Conservation (phyloP, 176 grass and related monocot genomes). For the Carex pumila region DNA sequence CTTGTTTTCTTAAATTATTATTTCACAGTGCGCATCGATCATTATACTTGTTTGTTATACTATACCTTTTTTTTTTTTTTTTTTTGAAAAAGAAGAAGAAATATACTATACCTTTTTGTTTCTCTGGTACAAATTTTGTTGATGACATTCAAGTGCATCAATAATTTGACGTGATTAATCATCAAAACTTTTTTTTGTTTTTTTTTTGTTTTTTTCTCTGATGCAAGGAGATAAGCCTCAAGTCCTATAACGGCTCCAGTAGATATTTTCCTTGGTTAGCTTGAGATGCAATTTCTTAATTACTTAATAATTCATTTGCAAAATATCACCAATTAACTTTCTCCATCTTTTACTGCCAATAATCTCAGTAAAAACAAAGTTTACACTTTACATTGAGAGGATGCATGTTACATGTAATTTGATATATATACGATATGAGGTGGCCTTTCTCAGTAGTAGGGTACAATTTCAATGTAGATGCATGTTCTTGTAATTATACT, state of each 20-base stretch:
- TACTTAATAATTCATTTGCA: background rate
- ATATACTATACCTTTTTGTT: no score
- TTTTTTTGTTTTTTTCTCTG: background rate
- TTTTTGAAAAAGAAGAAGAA: no score
- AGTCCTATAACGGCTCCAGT: background rate
- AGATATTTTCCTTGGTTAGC: background rate
- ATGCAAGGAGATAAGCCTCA: background rate
- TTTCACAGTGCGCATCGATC: no score
- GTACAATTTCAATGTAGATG: constrained; percentile 15
- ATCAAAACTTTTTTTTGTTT: background rate
- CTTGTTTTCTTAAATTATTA: no score
- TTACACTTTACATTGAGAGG: background rate
- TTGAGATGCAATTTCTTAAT: background rate
- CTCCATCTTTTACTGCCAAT: background rate
- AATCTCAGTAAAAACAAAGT: background rate
- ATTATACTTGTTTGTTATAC: no score
- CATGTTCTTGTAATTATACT: constrained; percentile 21
- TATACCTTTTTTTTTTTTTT: no score
- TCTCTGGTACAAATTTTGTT: no score
- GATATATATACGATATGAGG: background rate
- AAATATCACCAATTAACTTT: background rate
- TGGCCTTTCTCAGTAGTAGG: constrained; percentile 18
- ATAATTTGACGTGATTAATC: background rate
- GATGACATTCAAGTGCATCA: background rate
- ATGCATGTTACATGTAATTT: background rate